Conservation (phyloP, 139 green algal genomes). For the Micractinium conductrix region DNA sequence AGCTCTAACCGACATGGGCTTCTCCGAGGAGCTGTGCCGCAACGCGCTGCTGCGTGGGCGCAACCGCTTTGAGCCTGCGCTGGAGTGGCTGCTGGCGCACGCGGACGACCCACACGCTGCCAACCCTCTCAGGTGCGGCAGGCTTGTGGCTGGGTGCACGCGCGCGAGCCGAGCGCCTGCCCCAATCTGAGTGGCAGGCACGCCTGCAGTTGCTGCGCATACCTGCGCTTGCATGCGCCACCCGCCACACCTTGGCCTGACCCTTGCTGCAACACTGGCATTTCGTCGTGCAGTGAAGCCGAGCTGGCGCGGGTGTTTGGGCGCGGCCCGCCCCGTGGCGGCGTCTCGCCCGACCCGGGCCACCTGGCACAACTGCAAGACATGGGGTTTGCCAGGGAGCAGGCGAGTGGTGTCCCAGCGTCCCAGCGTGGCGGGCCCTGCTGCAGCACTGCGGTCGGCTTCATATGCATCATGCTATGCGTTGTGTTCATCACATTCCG, state of each 20-base stretch:
- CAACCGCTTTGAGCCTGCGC: conserved; percentile 26
- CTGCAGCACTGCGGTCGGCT: too few species aligned
- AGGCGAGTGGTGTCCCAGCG: too few species aligned
- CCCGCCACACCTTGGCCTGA: too few species aligned
- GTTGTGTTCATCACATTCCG: neutral
- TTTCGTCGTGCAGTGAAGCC: too few species aligned
- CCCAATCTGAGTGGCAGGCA: too few species aligned
- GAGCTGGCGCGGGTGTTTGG: conserved; percentile 26
- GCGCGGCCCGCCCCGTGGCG: neutral
- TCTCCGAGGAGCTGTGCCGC: conserved; percentile 24
- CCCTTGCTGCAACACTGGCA: too few species aligned
- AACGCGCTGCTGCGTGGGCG: conserved; percentile 34
- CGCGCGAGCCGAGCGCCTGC: too few species aligned
- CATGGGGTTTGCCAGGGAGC: conserved; percentile 99
- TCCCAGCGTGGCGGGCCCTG: too few species aligned
- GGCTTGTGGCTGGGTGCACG: too few species aligned
- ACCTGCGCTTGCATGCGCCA: too few species aligned
- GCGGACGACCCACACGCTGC: conserved; percentile 19
- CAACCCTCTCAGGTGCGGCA: conserved; percentile 27
- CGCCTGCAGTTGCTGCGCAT: neutral
- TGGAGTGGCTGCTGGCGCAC: conserved; percentile 37
- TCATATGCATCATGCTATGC: too few species aligned
- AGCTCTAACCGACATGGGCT: conserved; percentile 34
- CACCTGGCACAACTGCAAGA: conserved; percentile 90
- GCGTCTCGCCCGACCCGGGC: conserved; percentile 40